Conservation (phyloP, 2,329 filamentous ascomycete species). For the Cercospora zeae-maydis region DNA sequence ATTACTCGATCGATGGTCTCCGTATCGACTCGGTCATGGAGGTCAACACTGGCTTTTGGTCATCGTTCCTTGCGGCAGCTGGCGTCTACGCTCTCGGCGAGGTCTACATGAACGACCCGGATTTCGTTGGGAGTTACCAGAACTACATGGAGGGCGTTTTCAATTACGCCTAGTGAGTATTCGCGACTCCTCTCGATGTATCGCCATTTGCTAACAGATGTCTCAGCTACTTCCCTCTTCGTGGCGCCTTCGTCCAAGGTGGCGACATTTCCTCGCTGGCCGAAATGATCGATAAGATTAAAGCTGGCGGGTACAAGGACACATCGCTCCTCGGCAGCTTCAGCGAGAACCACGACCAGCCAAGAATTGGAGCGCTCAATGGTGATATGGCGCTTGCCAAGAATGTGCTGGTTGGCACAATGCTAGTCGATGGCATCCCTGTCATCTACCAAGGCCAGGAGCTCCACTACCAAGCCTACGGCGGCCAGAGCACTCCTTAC, state of each 20-base stretch:
- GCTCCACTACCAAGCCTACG: slow-evolving; percentile 51
- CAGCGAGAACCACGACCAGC: slow-evolving; percentile 40
- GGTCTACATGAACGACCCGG: slow-evolving; percentile 40
- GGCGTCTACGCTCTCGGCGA: slow-evolving; percentile 49
- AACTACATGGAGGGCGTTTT: slow-evolving; percentile 44
- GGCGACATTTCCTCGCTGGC: slow-evolving; percentile 41
- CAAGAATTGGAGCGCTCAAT: slow-evolving; percentile 47
- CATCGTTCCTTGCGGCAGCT: slow-evolving; percentile 36
- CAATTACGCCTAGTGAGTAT: slow-evolving; percentile 44
- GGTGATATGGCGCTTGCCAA: slow-evolving; percentile 55
- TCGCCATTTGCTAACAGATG: neutral
- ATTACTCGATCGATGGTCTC: slow-evolving; percentile 59
- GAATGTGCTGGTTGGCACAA: slow-evolving; percentile 60
- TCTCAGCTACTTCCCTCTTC: slow-evolving; percentile 39
- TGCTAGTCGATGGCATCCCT: slow-evolving; percentile 60
- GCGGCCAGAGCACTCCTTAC: slow-evolving; percentile 36
- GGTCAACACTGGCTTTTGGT: slow-evolving; percentile 44
- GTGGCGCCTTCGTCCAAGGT: slow-evolving; percentile 38
- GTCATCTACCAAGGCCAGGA: slow-evolving; percentile 65
- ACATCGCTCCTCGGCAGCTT: slow-evolving; percentile 40
- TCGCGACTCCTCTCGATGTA: neutral
- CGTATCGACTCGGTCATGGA: slow-evolving; percentile 51
- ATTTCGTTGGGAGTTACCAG: slow-evolving; percentile 44
- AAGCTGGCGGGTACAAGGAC: slow-evolving; percentile 37
- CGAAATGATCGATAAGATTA: slow-evolving; percentile 33